A percentile compares a stretch with the other conserved stretches of the same genome.
phyloP scores from a whole-genome alignment of 176 grass and related monocot species.

The Triticum monococcum region DNA sequence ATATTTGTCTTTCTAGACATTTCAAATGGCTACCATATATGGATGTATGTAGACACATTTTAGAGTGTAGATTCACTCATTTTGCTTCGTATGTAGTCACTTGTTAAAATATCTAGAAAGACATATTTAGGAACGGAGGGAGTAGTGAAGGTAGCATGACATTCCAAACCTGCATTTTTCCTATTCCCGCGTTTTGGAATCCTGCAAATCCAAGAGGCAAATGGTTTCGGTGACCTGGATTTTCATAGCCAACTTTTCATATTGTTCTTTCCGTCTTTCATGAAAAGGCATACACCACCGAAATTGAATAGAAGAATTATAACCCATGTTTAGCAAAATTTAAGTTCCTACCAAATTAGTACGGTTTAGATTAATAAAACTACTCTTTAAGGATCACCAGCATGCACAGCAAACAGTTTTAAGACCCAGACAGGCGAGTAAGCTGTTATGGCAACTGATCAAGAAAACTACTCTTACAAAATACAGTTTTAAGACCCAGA shows the following conservation, averaged over 20 bases:
- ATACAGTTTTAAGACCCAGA: not conserved
- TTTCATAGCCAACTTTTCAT: not conserved
- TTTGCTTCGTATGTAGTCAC: no score
- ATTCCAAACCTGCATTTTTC: no score
- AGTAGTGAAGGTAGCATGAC: no score
- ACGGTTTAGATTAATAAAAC: not conserved
- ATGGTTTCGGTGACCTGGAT: slow-evolving; percentile 1
- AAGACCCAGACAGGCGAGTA: not conserved
- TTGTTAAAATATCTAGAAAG: no score
- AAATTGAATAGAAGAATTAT: not conserved
- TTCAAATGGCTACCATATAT: no score
- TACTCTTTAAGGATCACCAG: not conserved
- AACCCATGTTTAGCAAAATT: not conserved
- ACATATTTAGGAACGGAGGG: no score
- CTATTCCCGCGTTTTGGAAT: no score
- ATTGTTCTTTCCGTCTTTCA: not conserved
- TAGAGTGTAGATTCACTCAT: no score
- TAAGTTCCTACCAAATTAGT: not conserved
- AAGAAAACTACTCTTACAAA: no score
- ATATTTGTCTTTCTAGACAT: no score
- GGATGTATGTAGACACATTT: no score
- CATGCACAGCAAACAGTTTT: not conserved
- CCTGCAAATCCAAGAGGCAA: not conserved
- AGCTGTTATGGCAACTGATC: not conserved
- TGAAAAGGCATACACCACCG: not conserved